A percentile compares a stretch with the other conserved stretches of the same genome.
Conservation (phyloP, 495 filamentous ascomycete species). For the Neurospora sp. region DNA sequence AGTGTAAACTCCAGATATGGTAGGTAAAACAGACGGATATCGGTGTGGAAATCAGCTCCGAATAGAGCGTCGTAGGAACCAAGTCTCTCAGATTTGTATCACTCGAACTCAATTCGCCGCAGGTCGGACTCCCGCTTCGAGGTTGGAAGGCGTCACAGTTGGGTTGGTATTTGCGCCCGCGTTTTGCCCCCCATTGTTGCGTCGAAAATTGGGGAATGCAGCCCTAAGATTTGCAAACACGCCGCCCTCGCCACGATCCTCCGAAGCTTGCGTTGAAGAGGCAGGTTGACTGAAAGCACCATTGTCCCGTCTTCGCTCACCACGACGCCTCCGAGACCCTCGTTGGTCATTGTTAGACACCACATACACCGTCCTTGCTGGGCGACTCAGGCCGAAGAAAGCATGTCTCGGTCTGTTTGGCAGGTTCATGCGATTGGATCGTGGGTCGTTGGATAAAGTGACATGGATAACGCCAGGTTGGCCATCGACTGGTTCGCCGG, state of each 20-base stretch:
- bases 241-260: not conserved
- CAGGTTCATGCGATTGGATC: slow-evolving; percentile 32
- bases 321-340: not conserved
- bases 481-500: slow-evolving; percentile 23
- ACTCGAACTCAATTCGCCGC: not conserved
- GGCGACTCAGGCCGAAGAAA: slow-evolving; percentile 18
- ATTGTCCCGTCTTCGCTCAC: not conserved
- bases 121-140: slow-evolving; percentile 22
- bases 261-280: not conserved
- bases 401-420: slow-evolving; percentile 18
- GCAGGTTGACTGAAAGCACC: not conserved
- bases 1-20: not conserved
- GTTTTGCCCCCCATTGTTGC: not conserved
- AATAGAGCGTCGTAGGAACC: not conserved
- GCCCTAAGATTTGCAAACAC: slow-evolving; percentile 10
- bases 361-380: slow-evolving; percentile 2
- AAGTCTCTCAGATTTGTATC: not conserved
- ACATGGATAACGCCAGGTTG: slow-evolving; percentile 15
- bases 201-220: slow-evolving; percentile 8
- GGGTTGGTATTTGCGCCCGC: slow-evolving; percentile 8
- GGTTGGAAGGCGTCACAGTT: slow-evolving; percentile 21
- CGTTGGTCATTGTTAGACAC: not conserved
- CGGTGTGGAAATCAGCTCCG: not conserved
- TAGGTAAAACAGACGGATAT: not conserved
- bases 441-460: slow-evolving; percentile 11